Percentiles rank a stretch among this genome's conserved stretches.
These are phyloP conservation scores for Kentomonas sorsogonicus DNA, from an alignment of 208 protist genomes.

Conservation along the genomic window DNA sequence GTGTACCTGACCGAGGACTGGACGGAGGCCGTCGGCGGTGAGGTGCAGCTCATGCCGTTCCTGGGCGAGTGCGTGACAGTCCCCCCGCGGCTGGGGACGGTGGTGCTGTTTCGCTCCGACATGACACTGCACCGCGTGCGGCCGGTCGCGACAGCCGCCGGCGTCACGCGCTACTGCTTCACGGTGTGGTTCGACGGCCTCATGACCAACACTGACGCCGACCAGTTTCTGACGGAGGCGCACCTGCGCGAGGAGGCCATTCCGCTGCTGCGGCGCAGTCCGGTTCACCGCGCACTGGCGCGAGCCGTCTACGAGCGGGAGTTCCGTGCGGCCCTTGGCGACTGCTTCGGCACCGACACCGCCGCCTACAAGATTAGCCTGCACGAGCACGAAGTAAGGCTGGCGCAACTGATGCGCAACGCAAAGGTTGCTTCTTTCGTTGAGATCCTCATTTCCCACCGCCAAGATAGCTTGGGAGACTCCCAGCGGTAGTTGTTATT, in stretches of 20 bases:
- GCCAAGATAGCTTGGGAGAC: too few relatives aligned
- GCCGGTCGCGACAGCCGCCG: constrained; percentile 10
- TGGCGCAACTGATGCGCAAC: constrained; percentile 22
- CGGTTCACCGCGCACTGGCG: constrained; percentile 37
- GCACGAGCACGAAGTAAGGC: constrained; percentile 30
- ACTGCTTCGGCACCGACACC: constrained; percentile 34
- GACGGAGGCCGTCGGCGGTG: constrained; percentile 23
- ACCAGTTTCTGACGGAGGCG: constrained; percentile 25
- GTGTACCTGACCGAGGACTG: constrained; percentile 48
- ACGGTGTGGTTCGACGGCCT: constrained; percentile 52
- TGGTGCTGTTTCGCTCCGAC: constrained; percentile 40
- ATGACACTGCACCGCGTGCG: constrained; percentile 32
- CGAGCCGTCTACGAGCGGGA: constrained; percentile 37
- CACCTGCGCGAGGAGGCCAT: constrained; percentile 26
- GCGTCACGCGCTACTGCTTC: constrained; percentile 34
- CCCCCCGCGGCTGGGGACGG: constrained; percentile 28
- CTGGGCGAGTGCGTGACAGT: constrained; percentile 24
- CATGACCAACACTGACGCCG: constrained; percentile 32
- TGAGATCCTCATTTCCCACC: constrained; percentile 18
- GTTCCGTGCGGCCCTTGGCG: constrained; percentile 24
- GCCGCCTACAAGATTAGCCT: constrained; percentile 19
- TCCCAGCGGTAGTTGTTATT: too few relatives aligned
- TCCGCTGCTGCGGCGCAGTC: constrained; percentile 25
- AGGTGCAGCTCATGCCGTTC: constrained; percentile 41
- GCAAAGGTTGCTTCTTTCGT: constrained; percentile 21